Evolutionary conservation across 2,329 filamentous ascomycete genomes (phyloP), one percentile per base, ranked within the genome.

Genomic region (Myriosclerotinia curreyana): DNA sequence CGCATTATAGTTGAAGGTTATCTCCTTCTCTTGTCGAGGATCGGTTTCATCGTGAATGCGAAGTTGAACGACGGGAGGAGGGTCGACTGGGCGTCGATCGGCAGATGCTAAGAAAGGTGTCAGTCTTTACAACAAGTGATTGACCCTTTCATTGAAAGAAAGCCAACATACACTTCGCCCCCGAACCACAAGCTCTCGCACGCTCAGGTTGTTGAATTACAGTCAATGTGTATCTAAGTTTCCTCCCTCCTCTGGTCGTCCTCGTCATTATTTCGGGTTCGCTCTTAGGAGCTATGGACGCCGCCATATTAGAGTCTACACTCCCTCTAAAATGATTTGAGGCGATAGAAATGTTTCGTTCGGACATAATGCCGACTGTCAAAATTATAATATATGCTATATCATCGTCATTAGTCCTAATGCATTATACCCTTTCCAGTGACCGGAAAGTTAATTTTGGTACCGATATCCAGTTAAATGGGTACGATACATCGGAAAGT

Each of bases 181-280:
- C 95, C 63, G 92, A 93, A 73, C 95, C 95, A 76, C 95, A 99
- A 63, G 95, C 95, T 80, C 95, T 86, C 58, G 95, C 94, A 73
- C 93, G 90, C 79, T 96, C 90, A 25, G 95, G 95, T 76, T 98
- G 92, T 78, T 99, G 95, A 71, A 97, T 87, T 64, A 98, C 92
- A 66, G 85, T 86, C 76, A 98, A 81, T 69, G 84, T 82, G 77
- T 98, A 98, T 74, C 86, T 91, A 70, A 97, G 83, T 68, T 82
- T 86, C 70, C 90, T 86, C 67, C 91, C 91, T 71, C 89, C 87
- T 71, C 86, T 86, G 50, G 91, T 96, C 61, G 83, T 71, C 59
- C 80, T 75, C 64, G 56, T 48, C 48, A 66, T 48, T 53, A 58
- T 59, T 22, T 59, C 59, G 11, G 62, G 58, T 22, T 11, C 14